Base-by-base conservation (phyloP, 805 yeast species). In the Candida vartiovaarae region DNA sequence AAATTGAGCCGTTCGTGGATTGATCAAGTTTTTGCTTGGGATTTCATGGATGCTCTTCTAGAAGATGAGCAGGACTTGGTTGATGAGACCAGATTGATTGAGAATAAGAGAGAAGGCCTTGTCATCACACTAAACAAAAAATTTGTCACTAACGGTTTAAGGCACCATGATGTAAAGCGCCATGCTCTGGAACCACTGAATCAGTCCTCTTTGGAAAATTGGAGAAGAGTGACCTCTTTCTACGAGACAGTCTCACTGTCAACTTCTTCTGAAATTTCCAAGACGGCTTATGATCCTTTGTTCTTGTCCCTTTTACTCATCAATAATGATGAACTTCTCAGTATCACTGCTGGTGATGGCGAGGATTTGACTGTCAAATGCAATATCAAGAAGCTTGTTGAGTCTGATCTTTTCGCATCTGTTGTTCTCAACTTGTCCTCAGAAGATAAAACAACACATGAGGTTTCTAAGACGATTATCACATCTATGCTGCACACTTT, bases 261-360 rank as follows among this genome's bases (percentile, higher is more conserved):
- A 30, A 45, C 51, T 20, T 45, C 53, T 11, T 55, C 60, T 32
- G 43, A 65, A 37, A 48, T 50, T 7, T 48, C 60, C 2, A 20
- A 44, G 15, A 58, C 67, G 0, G 50, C 65, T 6, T 85, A 89
- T 60, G 91, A 87, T 56, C 73, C 80, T n/a, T 80, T 82, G 55
- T 86, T 89, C 54, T 53, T 89, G 32, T 59, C 86, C 47, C 65
- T 83, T 43, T 56, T 81, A 47, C 62, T 82, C 4, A 58, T 83
- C 32, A 82, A 80, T 57, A 84, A 80, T 52, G 80, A 77, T 4
- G 90, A 84, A 48, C 64, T 84, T 30, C 71, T 84, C 35, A 53
- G 56, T 4, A 59, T 59, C 8, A 64, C 62, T 5, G 66, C 60
- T 4, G 62, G 57, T 51, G 54, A 53, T n/a, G 43, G 50, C 3